Base-by-base conservation (phyloP, 2,329 filamentous ascomycete genomes). In the Leptographium lundbergii region DNA sequence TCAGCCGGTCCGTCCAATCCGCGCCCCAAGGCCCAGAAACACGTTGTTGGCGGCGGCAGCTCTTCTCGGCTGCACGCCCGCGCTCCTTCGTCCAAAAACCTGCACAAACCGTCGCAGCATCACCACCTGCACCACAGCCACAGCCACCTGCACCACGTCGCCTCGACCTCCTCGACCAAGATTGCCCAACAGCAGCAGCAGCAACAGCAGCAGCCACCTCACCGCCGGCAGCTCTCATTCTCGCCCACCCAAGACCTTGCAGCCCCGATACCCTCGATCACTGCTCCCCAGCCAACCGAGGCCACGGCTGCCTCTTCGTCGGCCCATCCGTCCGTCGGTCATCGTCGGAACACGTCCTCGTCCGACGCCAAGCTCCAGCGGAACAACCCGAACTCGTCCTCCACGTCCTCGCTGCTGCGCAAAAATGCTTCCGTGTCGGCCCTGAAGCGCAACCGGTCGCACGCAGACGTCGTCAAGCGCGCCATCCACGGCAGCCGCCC, bases 391-490 rank as follows among this genome's bases (percentile, higher is more conserved):
- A 73, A 78, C 57, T 68, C 70, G 25, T 74, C 77, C 4, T 66
- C 73, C 4, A 67, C 72, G 57, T 75, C 74, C 60, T 76, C 74
- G 61, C 71, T 81, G 14, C 70, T 81, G 45, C 77, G 75, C 66
- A 81, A 81, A 69, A 82, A 80, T 68, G 64, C 72, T 14, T 83
- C 81, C 4, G 75, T 81, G 57, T 72, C 76, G 19, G 81, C 70
- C 65, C 71, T 84, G 58, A 83, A 82, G 72, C 80, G 81, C 68
- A 84, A 84, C 68, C 77, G 77, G 55, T 85, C 82, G 27, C 76
- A 81, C 64, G 77, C 74, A 66, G 81, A 84, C 62, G 74, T 85
- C 48, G 69, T 67, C 64, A 81, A 78, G 66, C 76, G 63, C 4
- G 71, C 52, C 81, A 77, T 65, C 79, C 79, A 17, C 70, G 45